Conservation (phyloP, 495 filamentous ascomycete genomes). For the Hamigera avellanea region DNA sequence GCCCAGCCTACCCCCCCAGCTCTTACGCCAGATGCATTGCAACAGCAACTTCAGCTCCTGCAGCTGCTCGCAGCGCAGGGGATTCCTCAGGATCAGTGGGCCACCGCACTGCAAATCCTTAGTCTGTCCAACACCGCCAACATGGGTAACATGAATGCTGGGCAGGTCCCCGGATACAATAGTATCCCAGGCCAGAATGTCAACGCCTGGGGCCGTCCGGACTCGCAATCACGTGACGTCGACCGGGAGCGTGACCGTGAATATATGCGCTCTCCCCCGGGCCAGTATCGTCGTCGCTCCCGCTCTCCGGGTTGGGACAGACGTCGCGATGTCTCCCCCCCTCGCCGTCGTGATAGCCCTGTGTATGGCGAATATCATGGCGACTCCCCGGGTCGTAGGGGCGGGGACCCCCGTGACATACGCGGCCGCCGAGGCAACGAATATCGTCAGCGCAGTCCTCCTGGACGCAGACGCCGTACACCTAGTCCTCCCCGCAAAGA, state of each 20-base stretch:
- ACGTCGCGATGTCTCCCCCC: constrained; percentile 45
- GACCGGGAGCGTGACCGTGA: constrained; percentile 42
- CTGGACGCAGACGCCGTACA: constrained; percentile 48
- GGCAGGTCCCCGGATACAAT: constrained; percentile 20
- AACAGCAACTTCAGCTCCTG: constrained; percentile 52
- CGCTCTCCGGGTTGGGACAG: constrained; percentile 64
- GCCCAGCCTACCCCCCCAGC: constrained; percentile 18
- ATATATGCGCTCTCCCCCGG: constrained; percentile 44
- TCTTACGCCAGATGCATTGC: constrained; percentile 29
- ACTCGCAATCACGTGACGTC: constrained; percentile 47
- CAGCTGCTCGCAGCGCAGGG: constrained; percentile 47
- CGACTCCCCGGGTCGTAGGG: constrained; percentile 47
- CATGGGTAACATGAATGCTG: constrained; percentile 20
- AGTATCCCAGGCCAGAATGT: constrained; percentile 20
- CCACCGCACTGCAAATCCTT: constrained; percentile 37
- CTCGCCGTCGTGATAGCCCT: constrained; percentile 55
- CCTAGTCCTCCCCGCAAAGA: constrained; percentile 46
- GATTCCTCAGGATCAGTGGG: constrained; percentile 51
- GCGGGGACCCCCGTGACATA: constrained; percentile 45
- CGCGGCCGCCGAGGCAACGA: constrained; percentile 47
- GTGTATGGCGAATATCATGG: constrained; percentile 58
- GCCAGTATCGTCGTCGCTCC: constrained; percentile 59
- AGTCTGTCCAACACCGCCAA: constrained; percentile 23
- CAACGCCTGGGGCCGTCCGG: constrained; percentile 28
- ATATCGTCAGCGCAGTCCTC: constrained; percentile 79